Evolutionary conservation across 2,329 filamentous ascomycete species (phyloP).

Genomic region (Polytolypa hystricis): DNA sequence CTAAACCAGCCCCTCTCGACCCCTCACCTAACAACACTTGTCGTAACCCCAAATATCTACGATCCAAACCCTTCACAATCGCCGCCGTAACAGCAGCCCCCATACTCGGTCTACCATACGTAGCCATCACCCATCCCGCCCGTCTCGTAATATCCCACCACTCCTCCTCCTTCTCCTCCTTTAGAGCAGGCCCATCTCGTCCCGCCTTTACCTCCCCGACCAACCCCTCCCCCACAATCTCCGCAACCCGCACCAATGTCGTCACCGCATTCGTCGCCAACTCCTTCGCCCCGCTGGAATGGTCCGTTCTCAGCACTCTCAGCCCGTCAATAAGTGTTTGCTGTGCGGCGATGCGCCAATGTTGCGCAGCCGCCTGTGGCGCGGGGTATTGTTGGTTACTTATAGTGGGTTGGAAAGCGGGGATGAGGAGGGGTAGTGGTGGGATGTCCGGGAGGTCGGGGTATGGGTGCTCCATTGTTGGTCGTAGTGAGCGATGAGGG

Average conservation of each 20-base stretch:
- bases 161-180: slow-evolving; percentile 12
- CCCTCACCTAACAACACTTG: not conserved
- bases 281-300: slow-evolving; percentile 48
- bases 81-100: slow-evolving; percentile 46
- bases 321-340: slow-evolving; percentile 38
- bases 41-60: slow-evolving; percentile 16
- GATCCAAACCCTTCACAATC: slow-evolving; percentile 37
- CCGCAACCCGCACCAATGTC: slow-evolving; percentile 39
- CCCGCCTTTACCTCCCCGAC: slow-evolving; percentile 15
- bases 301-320: slow-evolving; percentile 41
- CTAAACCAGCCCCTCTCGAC: not conserved
- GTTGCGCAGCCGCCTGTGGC: no score
- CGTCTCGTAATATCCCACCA: slow-evolving; percentile 49
- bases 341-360: slow-evolving; percentile 29
- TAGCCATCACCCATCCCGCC: slow-evolving; percentile 53
- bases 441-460: no score
- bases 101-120: slow-evolving; percentile 57
- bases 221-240: slow-evolving; percentile 18
- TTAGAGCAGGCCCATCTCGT: no score
- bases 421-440: no score
- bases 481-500: no score
- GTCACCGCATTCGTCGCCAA: slow-evolving; percentile 45
- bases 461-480: slow-evolving; percentile 2
- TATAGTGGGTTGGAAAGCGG: no score
- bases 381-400: no score